A percentile compares a stretch with the other conserved stretches of the same genome.
Conservation (phyloP, 495 filamentous ascomycete genomes). For the Xylaria telfairii region DNA sequence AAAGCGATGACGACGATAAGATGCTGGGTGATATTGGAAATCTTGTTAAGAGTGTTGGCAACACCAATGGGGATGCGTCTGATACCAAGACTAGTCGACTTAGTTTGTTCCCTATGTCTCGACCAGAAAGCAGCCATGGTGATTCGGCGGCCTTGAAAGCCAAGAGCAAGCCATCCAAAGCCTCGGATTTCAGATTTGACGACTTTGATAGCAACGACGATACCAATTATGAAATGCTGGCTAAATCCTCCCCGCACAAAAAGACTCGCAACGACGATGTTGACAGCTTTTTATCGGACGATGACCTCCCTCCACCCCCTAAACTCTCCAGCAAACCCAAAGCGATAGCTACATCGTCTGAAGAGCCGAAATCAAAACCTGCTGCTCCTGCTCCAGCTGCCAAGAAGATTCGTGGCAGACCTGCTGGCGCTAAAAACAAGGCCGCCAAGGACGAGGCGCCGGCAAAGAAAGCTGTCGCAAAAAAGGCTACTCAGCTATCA, state of each 20-base stretch:
- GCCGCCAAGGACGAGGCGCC: constrained; percentile 35
- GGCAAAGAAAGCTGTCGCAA: constrained; percentile 43
- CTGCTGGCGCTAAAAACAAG: constrained; percentile 55
- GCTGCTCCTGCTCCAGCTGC: constrained; percentile 45
- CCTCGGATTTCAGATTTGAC: constrained; percentile 37
- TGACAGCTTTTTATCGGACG: constrained; percentile 68
- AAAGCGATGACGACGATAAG: constrained; percentile 64
- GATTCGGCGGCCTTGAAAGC: constrained; percentile 51
- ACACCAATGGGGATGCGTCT: constrained; percentile 50
- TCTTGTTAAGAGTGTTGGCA: constrained; percentile 89
- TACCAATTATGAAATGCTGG: constrained; percentile 86
- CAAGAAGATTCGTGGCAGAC: constrained; percentile 61
- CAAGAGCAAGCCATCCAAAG: constrained; percentile 59
- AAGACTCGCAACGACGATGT: constrained; percentile 62
- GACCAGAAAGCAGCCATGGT: constrained; percentile 71
- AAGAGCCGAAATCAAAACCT: constrained; percentile 41
- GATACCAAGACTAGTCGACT: constrained; percentile 59
- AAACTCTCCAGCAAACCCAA: constrained; percentile 50
- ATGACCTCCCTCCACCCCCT: constrained; percentile 42
- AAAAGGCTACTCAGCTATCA: constrained; percentile 57
- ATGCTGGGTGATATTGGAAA: constrained; percentile 83
- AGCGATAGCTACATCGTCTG: constrained; percentile 38
- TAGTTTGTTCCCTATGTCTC: constrained; percentile 72
- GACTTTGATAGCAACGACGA: constrained; percentile 71
- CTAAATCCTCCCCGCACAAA: constrained; percentile 46